Evolutionary conservation across 176 grass and related monocot species (phyloP), one percentile per base, ranked within the genome.

Genomic region (Eragrostis curvula): DNA sequence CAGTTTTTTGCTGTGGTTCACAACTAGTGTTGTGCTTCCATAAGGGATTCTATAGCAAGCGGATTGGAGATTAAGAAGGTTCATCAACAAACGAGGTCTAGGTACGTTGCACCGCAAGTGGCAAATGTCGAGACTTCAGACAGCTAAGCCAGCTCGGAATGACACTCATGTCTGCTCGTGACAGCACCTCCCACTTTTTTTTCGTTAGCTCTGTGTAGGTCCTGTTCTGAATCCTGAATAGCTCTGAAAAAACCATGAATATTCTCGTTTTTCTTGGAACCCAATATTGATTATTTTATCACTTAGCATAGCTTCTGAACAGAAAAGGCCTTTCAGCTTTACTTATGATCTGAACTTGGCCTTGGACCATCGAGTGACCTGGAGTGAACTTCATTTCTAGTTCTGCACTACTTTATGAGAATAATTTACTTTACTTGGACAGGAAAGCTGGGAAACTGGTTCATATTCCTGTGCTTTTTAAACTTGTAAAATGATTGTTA

Each of bases 321-420:
- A 36, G 32, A 36, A 36, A 80, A 48, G 23, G 43, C 43, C 75
- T 78, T 57, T 10, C 18, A 42, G 42, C 83, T 82, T 78, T 78
- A 52, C 88, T 85, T 86, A 36, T 67, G 18, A 73, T 68, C 18
- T 61, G 29, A 82, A 73, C 59, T 49, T 83, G 57, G 15, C 51
- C 49, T 89, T 71, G 55, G 55, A 48, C 18, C 60, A n/a, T 81
- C 40, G 32, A 56, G 57, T 81, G 57, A 49, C 64, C 24, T 77
- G 47, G 46, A 71, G 21, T 66, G 47, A 81, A 44, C 78, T 75
- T 85, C 14, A 42, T 70, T 81, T 81, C 48, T 2, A 17, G 60
- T 59, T 63, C 9, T 66, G 12, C n/a, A 17, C n/a, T 50, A 58
- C 48, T 49, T 17, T 16, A 46, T 18, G 43, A 48, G 6, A 58